phyloP scores from a whole-genome alignment of 345 rosid genomes.

The Clausena lansium region DNA sequence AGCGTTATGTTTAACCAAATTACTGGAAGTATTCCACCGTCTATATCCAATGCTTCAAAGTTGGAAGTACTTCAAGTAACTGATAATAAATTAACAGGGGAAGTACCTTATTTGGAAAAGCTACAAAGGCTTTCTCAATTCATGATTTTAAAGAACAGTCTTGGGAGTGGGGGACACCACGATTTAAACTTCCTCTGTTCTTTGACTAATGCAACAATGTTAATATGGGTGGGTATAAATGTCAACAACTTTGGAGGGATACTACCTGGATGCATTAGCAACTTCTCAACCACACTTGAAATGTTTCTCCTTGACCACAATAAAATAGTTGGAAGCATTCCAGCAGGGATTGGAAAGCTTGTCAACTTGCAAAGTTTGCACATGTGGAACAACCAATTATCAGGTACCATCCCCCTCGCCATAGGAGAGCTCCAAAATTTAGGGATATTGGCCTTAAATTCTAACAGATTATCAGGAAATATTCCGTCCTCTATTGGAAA shows the following conservation, averaged over 20 bases:
- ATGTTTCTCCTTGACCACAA: background rate
- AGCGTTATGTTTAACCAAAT: no score
- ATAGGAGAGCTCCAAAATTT: background rate
- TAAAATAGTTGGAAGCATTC: background rate
- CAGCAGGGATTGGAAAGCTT: background rate
- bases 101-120: no score
- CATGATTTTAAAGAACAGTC: no score
- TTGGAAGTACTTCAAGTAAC: no score
- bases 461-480: background rate
- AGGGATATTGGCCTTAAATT: background rate
- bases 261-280: background rate
- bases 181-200: background rate
- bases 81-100: no score
- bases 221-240: background rate
- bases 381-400: background rate
- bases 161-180: background rate
- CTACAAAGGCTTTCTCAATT: no score
- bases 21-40: no score
- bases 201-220: background rate
- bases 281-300: background rate
- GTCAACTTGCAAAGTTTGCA: background rate
- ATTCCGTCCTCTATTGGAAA: background rate
- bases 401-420: background rate
- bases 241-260: background rate
- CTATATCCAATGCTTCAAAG: no score